Evolutionary conservation across 179 eudicot species (phyloP).

Genomic region (Camellia oleifera): DNA sequence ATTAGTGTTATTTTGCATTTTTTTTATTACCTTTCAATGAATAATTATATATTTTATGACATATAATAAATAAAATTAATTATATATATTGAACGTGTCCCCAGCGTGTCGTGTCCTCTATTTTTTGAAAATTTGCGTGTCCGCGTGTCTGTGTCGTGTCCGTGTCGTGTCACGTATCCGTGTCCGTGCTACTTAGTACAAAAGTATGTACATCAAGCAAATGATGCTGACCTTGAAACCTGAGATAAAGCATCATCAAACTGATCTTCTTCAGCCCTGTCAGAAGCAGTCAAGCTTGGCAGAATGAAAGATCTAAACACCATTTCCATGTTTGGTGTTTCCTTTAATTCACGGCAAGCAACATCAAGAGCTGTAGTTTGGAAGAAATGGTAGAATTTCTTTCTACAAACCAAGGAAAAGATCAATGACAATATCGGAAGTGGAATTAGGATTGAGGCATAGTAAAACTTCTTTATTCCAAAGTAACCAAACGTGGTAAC

Average conservation of each 20-base stretch:
- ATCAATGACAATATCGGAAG: slow-evolving; percentile 57
- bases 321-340: slow-evolving; percentile 57
- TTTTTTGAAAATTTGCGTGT: too few relatives aligned
- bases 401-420: slow-evolving; percentile 50
- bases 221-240: slow-evolving; percentile 28
- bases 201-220: slow-evolving; percentile 27
- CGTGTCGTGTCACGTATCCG: too few relatives aligned
- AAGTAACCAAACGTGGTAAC: slow-evolving; percentile 79
- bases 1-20: too few relatives aligned
- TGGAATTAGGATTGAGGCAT: slow-evolving; percentile 41
- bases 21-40: too few relatives aligned
- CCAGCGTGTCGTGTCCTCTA: too few relatives aligned
- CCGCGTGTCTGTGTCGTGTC: too few relatives aligned
- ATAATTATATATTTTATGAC: too few relatives aligned
- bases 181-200: too few relatives aligned
- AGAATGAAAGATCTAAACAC: slow-evolving; percentile 64
- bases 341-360: slow-evolving; percentile 56
- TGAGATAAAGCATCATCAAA: slow-evolving; percentile 54
- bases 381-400: slow-evolving; percentile 69
- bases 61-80: too few relatives aligned
- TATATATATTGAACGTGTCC: too few relatives aligned
- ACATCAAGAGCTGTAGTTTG: slow-evolving; percentile 72
- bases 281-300: slow-evolving; percentile 49
- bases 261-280: slow-evolving; percentile 58
- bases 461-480: slow-evolving; percentile 40